Percentiles rank a stretch among this genome's conserved stretches.
These are phyloP conservation scores for Umbelopsis sp. DNA, from an alignment of 192 early-diverging fungal species.

Conservation along the genomic window DNA sequence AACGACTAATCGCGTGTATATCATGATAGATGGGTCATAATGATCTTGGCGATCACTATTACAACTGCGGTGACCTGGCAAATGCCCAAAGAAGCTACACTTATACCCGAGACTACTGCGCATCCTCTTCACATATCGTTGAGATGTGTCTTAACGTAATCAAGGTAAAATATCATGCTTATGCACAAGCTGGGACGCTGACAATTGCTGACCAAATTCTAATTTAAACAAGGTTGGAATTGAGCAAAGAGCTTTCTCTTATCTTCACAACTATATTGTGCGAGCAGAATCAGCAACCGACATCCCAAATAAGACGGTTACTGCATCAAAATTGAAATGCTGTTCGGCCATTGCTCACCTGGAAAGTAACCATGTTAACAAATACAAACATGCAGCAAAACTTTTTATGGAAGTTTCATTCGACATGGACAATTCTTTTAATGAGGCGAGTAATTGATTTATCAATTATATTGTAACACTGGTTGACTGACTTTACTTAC, in stretches of 20 bases:
- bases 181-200: too few species aligned
- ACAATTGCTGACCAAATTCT: too few species aligned
- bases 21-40: slow-evolving; percentile 72
- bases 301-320: slow-evolving; percentile 61
- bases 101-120: slow-evolving; percentile 77
- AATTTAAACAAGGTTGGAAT: not conserved
- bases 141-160: slow-evolving; percentile 84
- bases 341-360: slow-evolving; percentile 68
- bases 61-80: slow-evolving; percentile 67
- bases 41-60: slow-evolving; percentile 81
- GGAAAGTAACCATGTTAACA: slow-evolving; percentile 54
- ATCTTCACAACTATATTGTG: slow-evolving; percentile 70
- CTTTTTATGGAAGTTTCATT: slow-evolving; percentile 63
- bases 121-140: slow-evolving; percentile 72
- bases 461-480: not conserved
- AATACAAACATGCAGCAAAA: slow-evolving; percentile 63
- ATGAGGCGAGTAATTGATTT: slow-evolving; percentile 38
- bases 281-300: slow-evolving; percentile 70
- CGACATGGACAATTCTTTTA: slow-evolving; percentile 48
- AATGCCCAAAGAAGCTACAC: slow-evolving; percentile 70
- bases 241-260: slow-evolving; percentile 45
- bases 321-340: slow-evolving; percentile 64
- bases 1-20: not conserved
- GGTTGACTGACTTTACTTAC: not conserved
- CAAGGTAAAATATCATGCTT: slow-evolving; percentile 50